These are phyloP conservation scores for Trametopsis cervina DNA, from an alignment of 768 basidiomycete genomes.

Conservation along the genomic window DNA sequence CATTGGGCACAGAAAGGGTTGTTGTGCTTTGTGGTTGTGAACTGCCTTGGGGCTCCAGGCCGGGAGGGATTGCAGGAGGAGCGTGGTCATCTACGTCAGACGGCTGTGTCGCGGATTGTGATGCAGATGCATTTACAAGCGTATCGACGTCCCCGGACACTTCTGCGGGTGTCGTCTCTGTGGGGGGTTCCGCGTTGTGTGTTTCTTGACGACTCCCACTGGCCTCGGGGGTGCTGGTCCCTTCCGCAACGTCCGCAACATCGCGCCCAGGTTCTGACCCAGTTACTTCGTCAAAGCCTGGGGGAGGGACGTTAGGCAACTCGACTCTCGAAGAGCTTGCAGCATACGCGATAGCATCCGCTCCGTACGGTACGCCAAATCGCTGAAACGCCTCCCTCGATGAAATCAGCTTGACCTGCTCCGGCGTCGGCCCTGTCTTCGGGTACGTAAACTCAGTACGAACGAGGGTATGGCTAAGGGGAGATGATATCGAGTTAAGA, in stretches of 20 bases:
- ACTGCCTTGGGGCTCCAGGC: background rate
- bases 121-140: background rate
- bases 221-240: background rate
- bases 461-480: slow-evolving; percentile 64
- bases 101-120: background rate
- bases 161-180: background rate
- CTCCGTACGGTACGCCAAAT: slow-evolving; percentile 73
- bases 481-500: slow-evolving; percentile 66
- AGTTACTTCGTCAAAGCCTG: slow-evolving; percentile 22
- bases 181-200: too few species aligned
- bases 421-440: slow-evolving; percentile 52
- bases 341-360: slow-evolving; percentile 62
- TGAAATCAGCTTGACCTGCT: slow-evolving; percentile 61
- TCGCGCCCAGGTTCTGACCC: background rate
- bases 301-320: slow-evolving; percentile 32
- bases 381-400: slow-evolving; percentile 56
- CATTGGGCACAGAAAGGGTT: background rate
- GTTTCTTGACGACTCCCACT: too few species aligned
- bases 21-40: background rate
- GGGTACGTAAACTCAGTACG: slow-evolving; percentile 71
- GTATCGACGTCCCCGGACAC: background rate
- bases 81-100: background rate
- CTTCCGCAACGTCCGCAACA: background rate
- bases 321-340: slow-evolving; percentile 41
- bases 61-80: background rate